Conservation (phyloP, 768 basidiomycete genomes). For the Collybia mongolica region DNA sequence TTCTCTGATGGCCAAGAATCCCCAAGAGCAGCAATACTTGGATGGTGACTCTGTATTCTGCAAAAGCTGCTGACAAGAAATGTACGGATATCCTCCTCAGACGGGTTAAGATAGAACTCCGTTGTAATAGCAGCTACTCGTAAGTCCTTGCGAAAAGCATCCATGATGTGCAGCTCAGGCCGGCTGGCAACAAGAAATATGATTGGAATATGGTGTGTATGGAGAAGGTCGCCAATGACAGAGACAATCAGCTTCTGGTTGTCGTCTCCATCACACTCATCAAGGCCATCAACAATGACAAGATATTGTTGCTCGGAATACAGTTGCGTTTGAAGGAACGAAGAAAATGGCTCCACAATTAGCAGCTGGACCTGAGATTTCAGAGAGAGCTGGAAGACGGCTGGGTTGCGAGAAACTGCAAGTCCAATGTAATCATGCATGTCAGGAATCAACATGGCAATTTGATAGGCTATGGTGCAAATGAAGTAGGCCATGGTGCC, state of each 20-base stretch:
- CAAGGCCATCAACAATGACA: conserved; percentile 6
- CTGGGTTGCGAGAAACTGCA: background rate
- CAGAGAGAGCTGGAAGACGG: background rate
- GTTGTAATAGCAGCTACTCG: background rate
- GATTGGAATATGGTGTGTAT: background rate
- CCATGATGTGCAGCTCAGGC: background rate
- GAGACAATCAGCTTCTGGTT: background rate
- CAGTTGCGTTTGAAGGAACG: background rate
- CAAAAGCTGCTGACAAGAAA: background rate
- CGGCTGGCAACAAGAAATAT: background rate
- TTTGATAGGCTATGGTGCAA: conserved; percentile 6
- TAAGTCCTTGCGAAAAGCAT: background rate
- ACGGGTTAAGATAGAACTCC: background rate
- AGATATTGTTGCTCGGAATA: background rate
- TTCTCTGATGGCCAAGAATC: background rate
- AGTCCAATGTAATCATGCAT: background rate
- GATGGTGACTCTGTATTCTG: background rate
- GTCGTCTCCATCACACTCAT: background rate
- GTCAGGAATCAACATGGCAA: background rate
- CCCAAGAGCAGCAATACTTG: no score
- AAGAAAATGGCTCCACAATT: background rate
- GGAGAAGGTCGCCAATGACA: background rate
- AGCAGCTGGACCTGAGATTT: background rate
- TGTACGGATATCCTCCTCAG: background rate
- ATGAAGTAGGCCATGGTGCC: background rate